These are phyloP conservation scores for Fraxinus anomala DNA, from an alignment of 257 asterid genomes.

Conservation along the genomic window DNA sequence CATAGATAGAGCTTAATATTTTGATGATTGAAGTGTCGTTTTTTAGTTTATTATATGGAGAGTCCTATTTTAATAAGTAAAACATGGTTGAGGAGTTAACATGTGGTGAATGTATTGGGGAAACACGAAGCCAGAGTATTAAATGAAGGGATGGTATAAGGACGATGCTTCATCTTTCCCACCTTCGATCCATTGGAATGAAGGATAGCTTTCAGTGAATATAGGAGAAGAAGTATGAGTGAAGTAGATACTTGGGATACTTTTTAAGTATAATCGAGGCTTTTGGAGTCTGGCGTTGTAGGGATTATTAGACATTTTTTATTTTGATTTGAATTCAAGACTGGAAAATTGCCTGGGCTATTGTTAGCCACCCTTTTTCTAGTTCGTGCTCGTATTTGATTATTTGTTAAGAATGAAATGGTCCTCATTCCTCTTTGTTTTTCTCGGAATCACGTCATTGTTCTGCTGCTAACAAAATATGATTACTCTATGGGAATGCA, in stretches of 20 bases:
- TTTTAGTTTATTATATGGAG: slow-evolving; percentile 18
- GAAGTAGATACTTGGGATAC: background rate
- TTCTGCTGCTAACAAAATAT: too few species aligned
- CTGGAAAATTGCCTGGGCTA: background rate
- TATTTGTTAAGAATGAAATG: too few species aligned
- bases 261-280: too few species aligned
- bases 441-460: background rate
- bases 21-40: slow-evolving; percentile 11
- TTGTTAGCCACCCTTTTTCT: background rate
- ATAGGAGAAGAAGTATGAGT: background rate
- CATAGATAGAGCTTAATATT: slow-evolving; percentile 29
- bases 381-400: background rate
- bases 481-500: background rate
- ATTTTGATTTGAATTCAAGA: too few species aligned
- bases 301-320: background rate
- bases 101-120: background rate
- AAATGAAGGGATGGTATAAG: background rate
- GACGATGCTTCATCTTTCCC: background rate
- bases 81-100: background rate
- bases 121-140: background rate
- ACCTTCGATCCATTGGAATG: background rate
- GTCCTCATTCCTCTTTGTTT: background rate
- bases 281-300: background rate
- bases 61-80: slow-evolving; percentile 8
- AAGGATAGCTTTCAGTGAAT: background rate